Evolutionary conservation across 164 flowering plant genomes (phyloP).

Genomic region (Buxus sempervirens): DNA sequence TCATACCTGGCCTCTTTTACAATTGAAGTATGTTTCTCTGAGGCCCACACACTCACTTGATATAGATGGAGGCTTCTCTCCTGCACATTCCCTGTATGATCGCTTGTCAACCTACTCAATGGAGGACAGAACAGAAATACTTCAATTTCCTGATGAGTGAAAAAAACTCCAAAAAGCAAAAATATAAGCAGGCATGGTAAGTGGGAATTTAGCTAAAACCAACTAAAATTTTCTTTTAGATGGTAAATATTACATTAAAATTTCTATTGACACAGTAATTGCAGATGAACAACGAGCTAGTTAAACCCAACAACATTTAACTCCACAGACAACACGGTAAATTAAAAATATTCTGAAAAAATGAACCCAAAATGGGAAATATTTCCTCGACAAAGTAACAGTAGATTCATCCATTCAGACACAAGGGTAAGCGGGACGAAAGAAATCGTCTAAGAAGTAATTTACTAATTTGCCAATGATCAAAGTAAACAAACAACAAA

Average conservation of each 20-base stretch:
- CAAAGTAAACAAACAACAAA: no score
- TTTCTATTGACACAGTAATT: background rate
- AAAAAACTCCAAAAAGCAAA: background rate
- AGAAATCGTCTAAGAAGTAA: no score
- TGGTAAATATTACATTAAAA: no score
- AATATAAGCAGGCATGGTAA: background rate
- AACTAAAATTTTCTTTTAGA: no score
- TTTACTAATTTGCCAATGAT: no score
- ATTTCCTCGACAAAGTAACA: no score
- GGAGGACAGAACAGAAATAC: background rate
- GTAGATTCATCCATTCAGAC: no score
- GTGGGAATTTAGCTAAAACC: background rate
- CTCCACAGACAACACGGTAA: background rate
- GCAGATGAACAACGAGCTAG: background rate
- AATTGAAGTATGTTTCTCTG: constrained; percentile 91
- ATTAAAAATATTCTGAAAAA: background rate
- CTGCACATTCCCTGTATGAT: constrained; percentile 71
- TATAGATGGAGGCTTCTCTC: constrained; percentile 70
- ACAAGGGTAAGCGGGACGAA: no score
- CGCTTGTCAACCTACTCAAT: constrained; percentile 63
- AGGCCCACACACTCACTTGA: constrained; percentile 84
- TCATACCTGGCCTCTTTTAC: constrained; percentile 93
- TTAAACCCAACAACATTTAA: background rate
- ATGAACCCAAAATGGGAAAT: background rate
- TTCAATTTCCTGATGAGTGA: background rate